Percentiles rank a stretch among this genome's conserved stretches.
Conservation (phyloP, 1,139 yeast species). For the Hansenula sp. region DNA sequence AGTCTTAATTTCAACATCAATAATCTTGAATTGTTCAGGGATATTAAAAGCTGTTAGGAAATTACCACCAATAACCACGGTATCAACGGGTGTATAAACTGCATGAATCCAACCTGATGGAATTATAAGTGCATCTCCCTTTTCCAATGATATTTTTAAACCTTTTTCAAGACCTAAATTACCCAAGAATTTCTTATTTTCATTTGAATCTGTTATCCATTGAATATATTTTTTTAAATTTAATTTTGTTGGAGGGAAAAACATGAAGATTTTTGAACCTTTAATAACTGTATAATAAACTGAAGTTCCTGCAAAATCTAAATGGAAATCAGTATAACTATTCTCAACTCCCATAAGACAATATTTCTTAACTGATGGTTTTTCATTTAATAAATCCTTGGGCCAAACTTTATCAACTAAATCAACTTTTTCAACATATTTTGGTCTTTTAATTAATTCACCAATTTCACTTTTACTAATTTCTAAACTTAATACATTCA, state of each 20-base stretch:
- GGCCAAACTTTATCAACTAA: slow-evolving; percentile 68
- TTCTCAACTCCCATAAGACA: slow-evolving; percentile 81
- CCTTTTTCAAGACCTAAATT: slow-evolving; percentile 43
- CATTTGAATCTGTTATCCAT: slow-evolving; percentile 72
- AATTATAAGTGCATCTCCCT: slow-evolving; percentile 75
- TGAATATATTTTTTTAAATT: slow-evolving; percentile 58
- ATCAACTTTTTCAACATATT: slow-evolving; percentile 62
- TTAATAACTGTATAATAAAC: slow-evolving; percentile 79
- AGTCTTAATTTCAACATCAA: slow-evolving; percentile 59
- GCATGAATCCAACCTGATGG: slow-evolving; percentile 96
- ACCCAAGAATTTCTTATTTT: slow-evolving; percentile 64
- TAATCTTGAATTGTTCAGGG: slow-evolving; percentile 56
- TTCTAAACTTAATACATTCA: slow-evolving; percentile 81
- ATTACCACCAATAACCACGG: slow-evolving; percentile 85
- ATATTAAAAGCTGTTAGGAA: slow-evolving; percentile 65
- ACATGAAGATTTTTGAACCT: slow-evolving; percentile 69
- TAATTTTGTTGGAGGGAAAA: slow-evolving; percentile 69
- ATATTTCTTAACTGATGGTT: slow-evolving; percentile 77
- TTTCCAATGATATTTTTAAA: slow-evolving; percentile 53
- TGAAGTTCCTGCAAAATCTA: slow-evolving; percentile 90
- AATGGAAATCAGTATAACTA: slow-evolving; percentile 84
- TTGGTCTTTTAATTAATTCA: slow-evolving; percentile 52
- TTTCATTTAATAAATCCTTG: slow-evolving; percentile 19
- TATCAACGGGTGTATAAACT: slow-evolving; percentile 77
- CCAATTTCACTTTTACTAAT: slow-evolving; percentile 59